Conservation (phyloP, 331 rosid species). For the Erythrophleum ivorense region DNA sequence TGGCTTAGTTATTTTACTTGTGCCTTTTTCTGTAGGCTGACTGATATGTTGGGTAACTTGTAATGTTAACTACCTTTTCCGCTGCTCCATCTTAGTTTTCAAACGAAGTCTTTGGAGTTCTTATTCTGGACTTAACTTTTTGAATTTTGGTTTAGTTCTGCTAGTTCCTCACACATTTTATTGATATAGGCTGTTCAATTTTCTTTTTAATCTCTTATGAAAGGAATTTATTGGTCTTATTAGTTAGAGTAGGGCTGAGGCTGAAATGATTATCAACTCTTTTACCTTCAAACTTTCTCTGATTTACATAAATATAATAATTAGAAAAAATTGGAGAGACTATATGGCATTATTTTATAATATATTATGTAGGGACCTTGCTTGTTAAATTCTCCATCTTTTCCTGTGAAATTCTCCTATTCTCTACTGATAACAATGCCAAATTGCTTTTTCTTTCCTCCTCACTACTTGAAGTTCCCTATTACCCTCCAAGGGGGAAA, state of each 20-base stretch:
- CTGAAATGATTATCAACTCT: neutral
- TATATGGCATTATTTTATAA: neutral
- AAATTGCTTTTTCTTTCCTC: neutral
- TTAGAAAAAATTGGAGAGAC: neutral
- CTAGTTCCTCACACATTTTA: neutral
- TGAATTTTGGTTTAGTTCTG: slow-evolving; percentile 1
- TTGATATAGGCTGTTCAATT: neutral
- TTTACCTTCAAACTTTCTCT: neutral
- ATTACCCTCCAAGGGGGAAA: neutral
- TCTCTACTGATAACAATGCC: neutral
- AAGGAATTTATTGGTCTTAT: neutral
- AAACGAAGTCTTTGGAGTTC: neutral
- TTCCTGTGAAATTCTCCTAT: neutral
- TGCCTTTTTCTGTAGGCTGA: neutral
- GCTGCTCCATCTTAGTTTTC: neutral
- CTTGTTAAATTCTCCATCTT: neutral
- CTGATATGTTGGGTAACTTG: neutral
- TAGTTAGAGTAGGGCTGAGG: neutral
- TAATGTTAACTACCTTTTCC: neutral
- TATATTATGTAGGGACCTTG: neutral
- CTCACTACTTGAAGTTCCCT: neutral
- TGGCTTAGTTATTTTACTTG: neutral
- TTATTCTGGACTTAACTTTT: slow-evolving; percentile 13
- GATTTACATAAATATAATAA: neutral
- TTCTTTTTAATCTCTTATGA: neutral